Evolutionary conservation across 2,329 filamentous ascomycete species (phyloP).

Genomic region (Calonectria hongkongensis): DNA sequence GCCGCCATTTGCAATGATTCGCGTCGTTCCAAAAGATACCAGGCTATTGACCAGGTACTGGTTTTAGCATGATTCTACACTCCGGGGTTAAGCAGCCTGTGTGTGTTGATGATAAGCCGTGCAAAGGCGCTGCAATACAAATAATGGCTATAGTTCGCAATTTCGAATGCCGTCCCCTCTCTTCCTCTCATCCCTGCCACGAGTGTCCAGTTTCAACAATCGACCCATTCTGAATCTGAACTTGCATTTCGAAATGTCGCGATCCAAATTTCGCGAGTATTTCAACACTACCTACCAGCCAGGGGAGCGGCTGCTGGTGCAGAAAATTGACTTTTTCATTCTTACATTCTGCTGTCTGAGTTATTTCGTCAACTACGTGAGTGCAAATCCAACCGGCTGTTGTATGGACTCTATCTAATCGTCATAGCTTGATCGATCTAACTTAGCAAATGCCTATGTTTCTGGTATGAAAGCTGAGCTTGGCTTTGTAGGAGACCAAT

Average conservation of each 20-base stretch:
- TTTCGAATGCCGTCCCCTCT: neutral
- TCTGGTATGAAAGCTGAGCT: conserved; percentile 69
- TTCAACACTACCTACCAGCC: conserved; percentile 59
- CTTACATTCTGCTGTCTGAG: conserved; percentile 77
- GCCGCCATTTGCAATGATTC: conserved; percentile 3
- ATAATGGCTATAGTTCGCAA: conserved; percentile 6
- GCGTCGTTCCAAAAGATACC: neutral
- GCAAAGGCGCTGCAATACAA: neutral
- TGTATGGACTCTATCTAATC: neutral
- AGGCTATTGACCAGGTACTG: neutral
- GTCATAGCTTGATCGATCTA: conserved; percentile 60
- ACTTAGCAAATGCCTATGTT: conserved; percentile 64
- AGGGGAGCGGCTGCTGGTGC: conserved; percentile 67
- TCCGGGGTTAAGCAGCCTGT: neutral
- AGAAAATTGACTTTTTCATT: conserved; percentile 79
- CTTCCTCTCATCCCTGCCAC: neutral
- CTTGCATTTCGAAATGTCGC: conserved; percentile 20
- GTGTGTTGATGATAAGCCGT: neutral
- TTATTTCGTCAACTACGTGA: conserved; percentile 73
- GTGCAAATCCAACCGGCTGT: conserved; percentile 40
- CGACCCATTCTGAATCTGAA: neutral
- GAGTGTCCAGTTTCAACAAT: neutral
- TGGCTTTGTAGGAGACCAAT: conserved; percentile 66
- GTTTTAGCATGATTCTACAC: neutral
- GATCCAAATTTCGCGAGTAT: conserved; percentile 56